Base-by-base conservation (phyloP, 78 protist species). In the Capsaspora owczarzaki region DNA sequence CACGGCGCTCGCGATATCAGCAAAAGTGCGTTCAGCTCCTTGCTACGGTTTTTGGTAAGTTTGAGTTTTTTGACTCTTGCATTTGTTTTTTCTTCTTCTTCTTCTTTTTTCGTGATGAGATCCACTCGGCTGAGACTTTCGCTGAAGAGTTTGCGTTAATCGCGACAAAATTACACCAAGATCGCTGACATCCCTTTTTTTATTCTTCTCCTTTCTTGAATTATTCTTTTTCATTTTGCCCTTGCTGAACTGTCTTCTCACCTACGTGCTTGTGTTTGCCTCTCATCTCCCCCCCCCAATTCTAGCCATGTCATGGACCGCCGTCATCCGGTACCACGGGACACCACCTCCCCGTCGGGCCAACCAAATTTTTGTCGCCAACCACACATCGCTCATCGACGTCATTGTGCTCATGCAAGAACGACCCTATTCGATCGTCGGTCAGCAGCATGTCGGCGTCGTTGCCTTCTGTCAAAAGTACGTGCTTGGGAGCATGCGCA, bases 321-420 rank as follows among this genome's bases (percentile, higher is more conserved):
- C 69, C 25, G 86, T 87, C 25, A 60, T 87, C 46, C 51, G n/a
- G 63, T 76, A 69, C 44, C 90, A 87, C 42, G 86, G 86, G 31
- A 2, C 77, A 19, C 44, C 23, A 2, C 90, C 90, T 1, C 44
- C 74, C 0, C 56, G 76, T 27, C 38, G 78, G 51, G 35, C 77
- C 12, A 63, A 63, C 44, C 89, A 89, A 71, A 70, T 93, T 8
- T 92, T 80, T 44, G 96, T 93, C n/a, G 87, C 95, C 22, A 93
- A 93, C 86, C 96, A 93, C 88, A 91, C 95, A 10, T 82, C 92
- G 1, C 83, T 92, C 42, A 68, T 92, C 79, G 96, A 93, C 61
- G 44, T 90, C 8, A 80, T 88, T 6, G 83, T 91, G 14, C 79
- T 94, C 41, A 74, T 76, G 49, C 69, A 77, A 4, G 74, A 85